Conservation (phyloP, 805 yeast species). For the Isabelozyma heimii region DNA sequence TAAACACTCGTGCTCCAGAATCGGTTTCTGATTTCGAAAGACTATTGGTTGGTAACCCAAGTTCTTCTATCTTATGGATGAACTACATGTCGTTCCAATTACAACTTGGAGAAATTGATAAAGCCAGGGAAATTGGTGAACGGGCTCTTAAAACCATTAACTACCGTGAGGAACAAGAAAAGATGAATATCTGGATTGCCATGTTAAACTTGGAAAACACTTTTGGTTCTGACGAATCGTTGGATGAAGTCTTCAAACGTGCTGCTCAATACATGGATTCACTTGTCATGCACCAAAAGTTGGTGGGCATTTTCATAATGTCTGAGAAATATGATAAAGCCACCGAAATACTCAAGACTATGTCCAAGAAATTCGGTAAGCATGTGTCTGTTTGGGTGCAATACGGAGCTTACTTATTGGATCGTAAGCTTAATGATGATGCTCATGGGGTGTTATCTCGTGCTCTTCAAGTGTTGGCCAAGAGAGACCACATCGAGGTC, state of each 20-base stretch:
- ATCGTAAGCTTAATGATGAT: constrained; percentile 51
- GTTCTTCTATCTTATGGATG: constrained; percentile 94
- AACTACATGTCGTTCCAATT: constrained; percentile 97
- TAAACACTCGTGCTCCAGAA: constrained; percentile 84
- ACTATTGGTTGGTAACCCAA: constrained; percentile 85
- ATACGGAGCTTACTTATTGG: constrained; percentile 75
- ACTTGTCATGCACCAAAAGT: constrained; percentile 71
- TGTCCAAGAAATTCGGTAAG: constrained; percentile 76
- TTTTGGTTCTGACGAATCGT: constrained; percentile 81
- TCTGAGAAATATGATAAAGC: constrained; percentile 74
- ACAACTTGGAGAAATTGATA: constrained; percentile 89
- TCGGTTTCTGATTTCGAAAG: constrained; percentile 92
- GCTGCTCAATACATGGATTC: constrained; percentile 93
- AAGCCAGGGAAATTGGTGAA: constrained; percentile 89
- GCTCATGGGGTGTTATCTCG: constrained; percentile 74
- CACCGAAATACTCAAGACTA: constrained; percentile 58
- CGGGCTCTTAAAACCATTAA: constrained; percentile 89
- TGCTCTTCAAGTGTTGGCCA: constrained; percentile 70
- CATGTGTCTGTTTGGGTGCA: constrained; percentile 73
- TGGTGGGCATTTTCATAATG: constrained; percentile 70
- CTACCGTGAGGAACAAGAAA: constrained; percentile 89
- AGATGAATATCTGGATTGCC: constrained; percentile 94
- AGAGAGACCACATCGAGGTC: constrained; percentile 71
- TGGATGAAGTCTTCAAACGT: constrained; percentile 77
- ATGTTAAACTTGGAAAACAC: constrained; percentile 88